Evolutionary conservation across 164 flowering plant species (phyloP), one percentile per base, ranked within the genome.

Genomic region (Aristolochia fimbriata): DNA sequence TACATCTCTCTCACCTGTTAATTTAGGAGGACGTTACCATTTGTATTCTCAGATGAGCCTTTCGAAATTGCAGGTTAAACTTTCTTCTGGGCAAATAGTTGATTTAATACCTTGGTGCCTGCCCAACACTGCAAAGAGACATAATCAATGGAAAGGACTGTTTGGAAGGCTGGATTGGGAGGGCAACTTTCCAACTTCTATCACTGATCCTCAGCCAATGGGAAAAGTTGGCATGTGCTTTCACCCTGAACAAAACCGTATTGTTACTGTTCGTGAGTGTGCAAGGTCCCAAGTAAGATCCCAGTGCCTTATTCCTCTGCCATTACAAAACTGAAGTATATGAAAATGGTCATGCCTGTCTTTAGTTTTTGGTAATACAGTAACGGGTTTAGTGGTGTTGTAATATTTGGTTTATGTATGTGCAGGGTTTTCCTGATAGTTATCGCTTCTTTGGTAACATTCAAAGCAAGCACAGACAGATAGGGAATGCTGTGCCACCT

Each of bases 191-290:
- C 96, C 96, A 12, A 92, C 95, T 62, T 88, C 96, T 22, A 76
- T 87, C 43, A 91, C 96, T 3, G 98, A 91, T 50, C 98, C 98
- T 21, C 98, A 91, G 60, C 93, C 96, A 15, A 91, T 91, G 98
- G 98, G 98, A 3, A 91, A 88, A 72, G 96, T 88, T 30, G 96
- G 97, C 27, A 91, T 88, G 96, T 91, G 96, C 58, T 88, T 91
- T 70, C 96, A 91, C 65, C 98, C 98, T 27, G 95, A 88, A 2
- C 96, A 91, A 71, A 96, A 91, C 66, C 74, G 98, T 65, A 88
- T 88, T 37, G 71, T 91, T 8, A 85, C 98, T 16, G 98, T 88
- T 51, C 95, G 98, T 30, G 96, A 91, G 76, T 91, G 98, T 73
- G 96, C 98, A 15, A 73, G 98, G 23, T 88, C 96, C 61, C 97